Evolutionary conservation across 2,329 filamentous ascomycete species (phyloP).

Genomic region (Apiospora malaysiana): DNA sequence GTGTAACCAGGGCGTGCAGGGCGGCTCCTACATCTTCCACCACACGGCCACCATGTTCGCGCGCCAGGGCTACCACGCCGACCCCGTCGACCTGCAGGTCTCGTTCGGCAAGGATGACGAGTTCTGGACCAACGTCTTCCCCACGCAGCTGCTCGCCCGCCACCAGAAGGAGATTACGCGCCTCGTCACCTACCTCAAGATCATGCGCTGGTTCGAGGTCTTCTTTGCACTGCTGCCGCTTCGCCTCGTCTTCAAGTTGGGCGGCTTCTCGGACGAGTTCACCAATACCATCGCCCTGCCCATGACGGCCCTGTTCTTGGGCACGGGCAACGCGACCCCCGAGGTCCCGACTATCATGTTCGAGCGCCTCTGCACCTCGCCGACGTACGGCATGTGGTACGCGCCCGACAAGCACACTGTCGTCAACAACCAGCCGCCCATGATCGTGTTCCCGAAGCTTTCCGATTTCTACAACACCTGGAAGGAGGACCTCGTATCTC

Average conservation of each 20-base stretch:
- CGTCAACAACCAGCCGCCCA: conserved; percentile 56
- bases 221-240: conserved; percentile 58
- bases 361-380: conserved; percentile 43
- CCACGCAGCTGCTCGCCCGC: conserved; percentile 55
- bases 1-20: conserved; percentile 68
- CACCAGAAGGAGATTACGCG: conserved; percentile 56
- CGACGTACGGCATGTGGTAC: conserved; percentile 66
- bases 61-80: conserved; percentile 58
- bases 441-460: conserved; percentile 64
- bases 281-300: conserved; percentile 38
- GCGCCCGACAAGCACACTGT: conserved; percentile 42
- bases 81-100: conserved; percentile 60
- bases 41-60: conserved; percentile 65
- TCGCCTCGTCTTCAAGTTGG: conserved; percentile 37
- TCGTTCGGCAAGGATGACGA: conserved; percentile 61
- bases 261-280: conserved; percentile 42
- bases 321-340: conserved; percentile 42
- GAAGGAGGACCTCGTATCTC: conserved; percentile 53
- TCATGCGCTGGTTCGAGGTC: conserved; percentile 58
- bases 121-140: conserved; percentile 64
- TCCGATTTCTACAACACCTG: conserved; percentile 60
- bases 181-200: conserved; percentile 54
- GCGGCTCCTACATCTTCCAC: conserved; percentile 64
- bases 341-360: conserved; percentile 42
- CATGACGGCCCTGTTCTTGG: conserved; percentile 45